Percentiles rank a stretch among this genome's conserved stretches.
Evolutionary conservation across 2,329 filamentous ascomycete species (phyloP).

Genomic region (Fusarium verticillioides): DNA sequence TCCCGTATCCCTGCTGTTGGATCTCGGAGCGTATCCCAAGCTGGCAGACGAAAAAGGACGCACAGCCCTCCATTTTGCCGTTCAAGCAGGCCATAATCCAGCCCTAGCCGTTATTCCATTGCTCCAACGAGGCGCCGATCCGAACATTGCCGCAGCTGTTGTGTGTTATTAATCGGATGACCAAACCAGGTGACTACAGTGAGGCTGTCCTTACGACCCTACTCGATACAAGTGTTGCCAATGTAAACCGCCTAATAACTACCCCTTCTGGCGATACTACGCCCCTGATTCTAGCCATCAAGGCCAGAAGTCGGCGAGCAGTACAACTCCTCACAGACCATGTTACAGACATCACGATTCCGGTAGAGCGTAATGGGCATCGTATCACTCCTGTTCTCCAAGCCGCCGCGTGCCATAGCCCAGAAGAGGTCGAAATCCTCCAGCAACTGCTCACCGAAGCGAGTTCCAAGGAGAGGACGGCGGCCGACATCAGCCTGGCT

Average conservation of each 20-base stretch:
- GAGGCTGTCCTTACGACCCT: neutral
- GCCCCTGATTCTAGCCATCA: neutral
- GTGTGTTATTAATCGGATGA: neutral
- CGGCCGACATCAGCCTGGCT: neutral
- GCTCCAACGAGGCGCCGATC: neutral
- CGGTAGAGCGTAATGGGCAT: neutral
- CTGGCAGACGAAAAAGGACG: neutral
- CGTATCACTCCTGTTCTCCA: neutral
- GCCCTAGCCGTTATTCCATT: neutral
- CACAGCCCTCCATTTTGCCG: neutral
- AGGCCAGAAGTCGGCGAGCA: neutral
- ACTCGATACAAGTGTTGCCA: neutral
- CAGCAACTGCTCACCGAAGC: neutral
- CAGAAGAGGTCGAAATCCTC: neutral
- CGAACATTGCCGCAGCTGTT: neutral
- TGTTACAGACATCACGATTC: neutral
- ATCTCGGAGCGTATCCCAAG: neutral
- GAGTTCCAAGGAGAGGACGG: neutral
- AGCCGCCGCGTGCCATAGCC: neutral
- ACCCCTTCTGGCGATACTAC: neutral
- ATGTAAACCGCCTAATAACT: neutral
- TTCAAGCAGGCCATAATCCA: neutral
- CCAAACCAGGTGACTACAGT: neutral
- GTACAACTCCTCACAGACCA: neutral
- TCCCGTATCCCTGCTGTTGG: neutral